phyloP scores from a whole-genome alignment of 2,329 filamentous ascomycete genomes.

The Myriosclerotinia curreyana region DNA sequence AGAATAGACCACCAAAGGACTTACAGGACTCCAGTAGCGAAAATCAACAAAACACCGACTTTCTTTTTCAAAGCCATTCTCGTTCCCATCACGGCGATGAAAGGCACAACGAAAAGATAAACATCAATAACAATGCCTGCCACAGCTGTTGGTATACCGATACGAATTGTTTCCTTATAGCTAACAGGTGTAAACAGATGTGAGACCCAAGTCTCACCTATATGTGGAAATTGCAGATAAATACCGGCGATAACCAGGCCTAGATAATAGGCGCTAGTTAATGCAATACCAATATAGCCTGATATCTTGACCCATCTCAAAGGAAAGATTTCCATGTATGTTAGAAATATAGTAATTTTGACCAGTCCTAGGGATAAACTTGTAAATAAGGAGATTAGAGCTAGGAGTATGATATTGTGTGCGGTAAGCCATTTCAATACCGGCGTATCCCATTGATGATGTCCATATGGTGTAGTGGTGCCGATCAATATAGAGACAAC shows the following conservation, averaged over 20 bases:
- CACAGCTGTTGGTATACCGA: background rate
- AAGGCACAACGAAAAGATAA: background rate
- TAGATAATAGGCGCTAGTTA: background rate
- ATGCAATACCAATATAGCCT: background rate
- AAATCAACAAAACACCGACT: background rate
- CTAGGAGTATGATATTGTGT: too few relatives aligned
- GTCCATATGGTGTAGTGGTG: too few relatives aligned
- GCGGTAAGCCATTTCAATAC: too few relatives aligned
- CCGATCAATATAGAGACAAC: too few relatives aligned
- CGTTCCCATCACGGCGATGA: background rate
- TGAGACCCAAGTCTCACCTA: too few relatives aligned
- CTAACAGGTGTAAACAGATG: too few relatives aligned
- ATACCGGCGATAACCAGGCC: background rate
- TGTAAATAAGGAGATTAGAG: too few relatives aligned
- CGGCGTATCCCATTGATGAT: too few relatives aligned
- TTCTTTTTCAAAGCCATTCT: background rate
- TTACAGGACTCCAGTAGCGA: background rate
- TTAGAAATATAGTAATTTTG: background rate
- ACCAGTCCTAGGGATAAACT: background rate
- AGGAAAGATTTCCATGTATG: background rate
- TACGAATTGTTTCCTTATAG: too few relatives aligned
- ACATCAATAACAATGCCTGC: too few relatives aligned
- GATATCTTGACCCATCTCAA: fast-evolving
- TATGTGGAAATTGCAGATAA: background rate
- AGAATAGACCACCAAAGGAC: too few relatives aligned